These are phyloP conservation scores for Oenanthe sinensis DNA, from an alignment of 129 eudicot genomes.

Conservation along the genomic window DNA sequence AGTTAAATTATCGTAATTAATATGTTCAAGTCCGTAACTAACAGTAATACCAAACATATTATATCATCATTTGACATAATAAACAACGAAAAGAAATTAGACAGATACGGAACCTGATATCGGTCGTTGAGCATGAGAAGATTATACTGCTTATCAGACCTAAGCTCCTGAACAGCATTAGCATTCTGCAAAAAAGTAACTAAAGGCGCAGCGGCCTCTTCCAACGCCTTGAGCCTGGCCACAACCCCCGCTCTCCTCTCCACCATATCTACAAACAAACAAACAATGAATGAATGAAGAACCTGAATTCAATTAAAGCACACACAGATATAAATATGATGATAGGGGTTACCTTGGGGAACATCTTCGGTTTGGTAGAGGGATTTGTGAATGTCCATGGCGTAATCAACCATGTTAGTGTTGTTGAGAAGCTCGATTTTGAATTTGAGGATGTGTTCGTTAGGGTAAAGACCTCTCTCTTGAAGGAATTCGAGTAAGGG, in stretches of 20 bases:
- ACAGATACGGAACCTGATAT: conserved; percentile 45
- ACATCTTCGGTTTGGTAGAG: conserved; percentile 88
- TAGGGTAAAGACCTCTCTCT: conserved; percentile 57
- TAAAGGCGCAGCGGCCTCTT: conserved; percentile 93
- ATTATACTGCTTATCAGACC: conserved; percentile 84
- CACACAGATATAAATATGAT: neutral
- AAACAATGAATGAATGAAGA: neutral
- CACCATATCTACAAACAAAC: conserved; percentile 60
- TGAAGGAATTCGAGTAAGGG: conserved; percentile 84
- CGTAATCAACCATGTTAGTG: conserved; percentile 97
- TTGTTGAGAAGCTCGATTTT: conserved; percentile 84
- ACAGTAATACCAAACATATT: too few relatives aligned
- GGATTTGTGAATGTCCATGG: conserved; percentile 94
- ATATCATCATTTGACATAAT: neutral
- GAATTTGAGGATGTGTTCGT: conserved; percentile 67
- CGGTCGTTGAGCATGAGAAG: conserved; percentile 91
- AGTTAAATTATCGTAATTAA: neutral
- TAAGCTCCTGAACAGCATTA: conserved; percentile 79
- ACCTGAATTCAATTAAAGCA: too few relatives aligned
- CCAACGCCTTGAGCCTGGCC: conserved; percentile 85
- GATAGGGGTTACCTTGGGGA: conserved; percentile 53
- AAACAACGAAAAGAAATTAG: neutral
- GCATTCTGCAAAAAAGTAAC: conserved; percentile 80
- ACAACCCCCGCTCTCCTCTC: conserved; percentile 97
- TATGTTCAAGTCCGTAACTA: neutral